Percentiles rank a stretch among this genome's conserved stretches.
Conservation (phyloP, 2,329 filamentous ascomycete species). For the Teratosphaeria zuluensis region DNA sequence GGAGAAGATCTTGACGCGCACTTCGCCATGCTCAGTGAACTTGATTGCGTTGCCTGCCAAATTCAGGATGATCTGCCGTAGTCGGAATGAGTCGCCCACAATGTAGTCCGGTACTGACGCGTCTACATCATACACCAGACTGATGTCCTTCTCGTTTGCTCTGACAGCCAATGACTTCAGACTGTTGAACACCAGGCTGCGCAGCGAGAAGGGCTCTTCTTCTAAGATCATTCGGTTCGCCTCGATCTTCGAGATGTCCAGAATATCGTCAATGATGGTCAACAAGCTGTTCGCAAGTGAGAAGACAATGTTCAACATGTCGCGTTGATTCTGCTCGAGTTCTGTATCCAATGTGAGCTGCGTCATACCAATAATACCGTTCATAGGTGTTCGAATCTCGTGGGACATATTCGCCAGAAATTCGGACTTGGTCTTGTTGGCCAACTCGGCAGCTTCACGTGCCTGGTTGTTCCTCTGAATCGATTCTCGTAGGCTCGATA, state of each 20-base stretch:
- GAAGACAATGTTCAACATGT: constrained; percentile 98
- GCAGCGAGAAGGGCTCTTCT: constrained; percentile 89
- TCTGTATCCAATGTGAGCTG: constrained; percentile 90
- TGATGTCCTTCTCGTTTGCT: constrained; percentile 89
- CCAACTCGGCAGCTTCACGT: constrained; percentile 88
- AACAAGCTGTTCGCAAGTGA: constrained; percentile 91
- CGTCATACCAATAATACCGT: constrained; percentile 97
- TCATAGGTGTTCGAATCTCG: constrained; percentile 95
- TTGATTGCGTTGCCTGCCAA: constrained; percentile 98
- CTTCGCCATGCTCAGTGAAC: constrained; percentile 93
- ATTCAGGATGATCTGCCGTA: constrained; percentile 94
- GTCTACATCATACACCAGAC: constrained; percentile 87
- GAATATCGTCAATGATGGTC: constrained; percentile 83
- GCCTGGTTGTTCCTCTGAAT: constrained; percentile 95
- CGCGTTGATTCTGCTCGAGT: constrained; percentile 85
- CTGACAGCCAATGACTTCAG: constrained; percentile 95
- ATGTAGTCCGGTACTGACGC: constrained; percentile 91
- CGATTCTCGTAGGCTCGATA: constrained; percentile 86
- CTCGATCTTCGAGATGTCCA: constrained; percentile 69
- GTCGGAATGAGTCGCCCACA: constrained; percentile 89
- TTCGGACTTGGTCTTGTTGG: constrained; percentile 96
- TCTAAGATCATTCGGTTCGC: constrained; percentile 97
- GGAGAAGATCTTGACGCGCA: constrained; percentile 82
- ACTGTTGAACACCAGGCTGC: constrained; percentile 92
- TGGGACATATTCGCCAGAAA: constrained; percentile 99